Conservation (phyloP, 371 early-diverging fungal species). For the Saksenaea vasiformis region DNA sequence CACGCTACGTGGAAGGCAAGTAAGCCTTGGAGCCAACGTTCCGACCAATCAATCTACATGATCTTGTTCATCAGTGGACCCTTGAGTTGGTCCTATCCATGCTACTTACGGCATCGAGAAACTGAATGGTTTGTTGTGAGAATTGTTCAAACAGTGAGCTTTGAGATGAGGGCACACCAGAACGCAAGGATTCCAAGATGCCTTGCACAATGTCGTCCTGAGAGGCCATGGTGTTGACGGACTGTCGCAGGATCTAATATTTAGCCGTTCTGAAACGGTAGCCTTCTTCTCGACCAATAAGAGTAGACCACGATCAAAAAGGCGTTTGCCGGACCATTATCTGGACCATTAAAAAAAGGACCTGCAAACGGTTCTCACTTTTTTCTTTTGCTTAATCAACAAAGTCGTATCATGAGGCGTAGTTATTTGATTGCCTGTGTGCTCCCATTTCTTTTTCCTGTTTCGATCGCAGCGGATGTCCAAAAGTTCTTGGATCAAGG, state of each 20-base stretch:
- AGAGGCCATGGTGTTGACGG: neutral
- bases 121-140: conserved; percentile 20
- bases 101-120: conserved; percentile 26
- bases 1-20: conserved; percentile 41
- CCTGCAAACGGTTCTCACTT: neutral
- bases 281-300: neutral
- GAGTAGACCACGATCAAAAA: neutral
- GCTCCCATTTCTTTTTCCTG: conserved; percentile 27
- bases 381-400: neutral
- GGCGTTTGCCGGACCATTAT: neutral
- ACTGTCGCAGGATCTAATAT: neutral
- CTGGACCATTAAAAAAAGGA: neutral
- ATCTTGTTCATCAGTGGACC: neutral
- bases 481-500: conserved; percentile 68
- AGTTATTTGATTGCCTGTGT: conserved; percentile 33
- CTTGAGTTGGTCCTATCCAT: neutral
- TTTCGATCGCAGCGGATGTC: conserved; percentile 37
- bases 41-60: conserved; percentile 50
- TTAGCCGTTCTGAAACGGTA: neutral
- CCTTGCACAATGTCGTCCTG: conserved; percentile 8
- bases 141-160: conserved; percentile 6
- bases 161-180: neutral
- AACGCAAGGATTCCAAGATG: neutral
- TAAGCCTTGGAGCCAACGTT: conserved; percentile 39
- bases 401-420: neutral